Base-by-base conservation (phyloP, 1,284 basidiomycete genomes). In the Rhodotorula sp. region DNA sequence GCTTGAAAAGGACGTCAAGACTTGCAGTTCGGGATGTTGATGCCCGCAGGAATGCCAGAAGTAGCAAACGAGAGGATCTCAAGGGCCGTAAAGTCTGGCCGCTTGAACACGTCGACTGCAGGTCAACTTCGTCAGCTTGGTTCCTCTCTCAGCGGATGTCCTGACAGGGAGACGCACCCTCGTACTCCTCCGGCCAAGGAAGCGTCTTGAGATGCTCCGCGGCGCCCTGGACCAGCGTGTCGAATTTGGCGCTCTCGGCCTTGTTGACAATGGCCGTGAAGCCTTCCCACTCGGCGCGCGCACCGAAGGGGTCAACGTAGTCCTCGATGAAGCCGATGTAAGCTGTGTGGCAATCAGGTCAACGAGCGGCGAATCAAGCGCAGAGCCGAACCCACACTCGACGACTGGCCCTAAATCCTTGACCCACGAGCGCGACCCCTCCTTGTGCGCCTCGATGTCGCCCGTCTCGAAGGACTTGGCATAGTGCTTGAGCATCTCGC, bases 371-470 rank as follows among this genome's bases (percentile, higher is more conserved):
- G 7, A 27, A 11, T 4, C 11, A n/a, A 47, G 24, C 11, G 57
- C 24, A 13, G 27, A n/a, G 15, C 2, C 22, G 2, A 27, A 24
- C 34, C 9, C 22, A 56, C 36, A 89, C 80, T 92, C 91, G 19
- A 94, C 91, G n/a, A 89, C 87, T 17, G 91, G 91, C 0, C 90
- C 89, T 36, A 90, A 81, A 78, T 94, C 91, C 80, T 89, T 88
- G 32, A 94, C 91, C 91, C 91, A 94, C 71, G 87, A 82, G 53
- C 82, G 85, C 1, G 89, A 90, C 0, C 85, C 90, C 58, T 87
- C 83, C 79, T 90, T 88, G 82, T 93, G 90, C 34, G 85, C 87
- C 65, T 87, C 84, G 68, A 93, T 87, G 9, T 89, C 89, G 22
- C 91, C 91, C 8, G 86, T 87, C 74, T 85, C 81, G 78, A 93